A percentile compares a stretch with the other conserved stretches of the same genome.
Conservation (phyloP, 192 early-diverging fungal species). For the Backusella tarrabulga region DNA sequence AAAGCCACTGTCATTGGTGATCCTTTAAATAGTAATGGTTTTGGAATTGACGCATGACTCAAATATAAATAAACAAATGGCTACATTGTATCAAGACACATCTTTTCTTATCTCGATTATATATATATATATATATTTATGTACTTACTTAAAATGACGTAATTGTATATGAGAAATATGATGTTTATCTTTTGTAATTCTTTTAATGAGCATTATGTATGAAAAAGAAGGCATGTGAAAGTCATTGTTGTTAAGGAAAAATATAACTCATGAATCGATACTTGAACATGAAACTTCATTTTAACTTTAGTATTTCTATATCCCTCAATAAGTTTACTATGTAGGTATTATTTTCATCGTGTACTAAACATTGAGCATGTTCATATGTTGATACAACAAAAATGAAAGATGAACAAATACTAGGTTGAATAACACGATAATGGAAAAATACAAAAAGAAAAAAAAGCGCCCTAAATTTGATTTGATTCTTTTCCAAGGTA, state of each 20-base stretch:
- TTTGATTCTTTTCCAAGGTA: too few species aligned
- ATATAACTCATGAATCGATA: not conserved
- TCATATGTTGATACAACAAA: not conserved
- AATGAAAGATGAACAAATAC: not conserved
- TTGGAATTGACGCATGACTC: not conserved
- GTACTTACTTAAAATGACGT: not conserved
- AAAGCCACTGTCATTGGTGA: not conserved
- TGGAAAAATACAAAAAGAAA: not conserved
- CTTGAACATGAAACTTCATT: not conserved
- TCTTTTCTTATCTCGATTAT: not conserved
- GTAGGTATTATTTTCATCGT: not conserved
- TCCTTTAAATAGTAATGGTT: not conserved
- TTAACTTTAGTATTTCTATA: not conserved
- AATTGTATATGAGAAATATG: not conserved
- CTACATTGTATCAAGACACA: not conserved
- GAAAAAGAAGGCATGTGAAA: not conserved
- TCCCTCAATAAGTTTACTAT: not conserved
- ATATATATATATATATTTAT: not conserved
- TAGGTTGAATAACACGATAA: not conserved
- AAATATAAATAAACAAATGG: not conserved
- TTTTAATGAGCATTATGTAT: too few species aligned
- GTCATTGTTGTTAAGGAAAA: too few species aligned
- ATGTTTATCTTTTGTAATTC: too few species aligned
- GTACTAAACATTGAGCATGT: not conserved
- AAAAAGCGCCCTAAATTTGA: too few species aligned